Evolutionary conservation across 352 stramenopile species (phyloP).

Genomic region (Blastocystis sp.): DNA sequence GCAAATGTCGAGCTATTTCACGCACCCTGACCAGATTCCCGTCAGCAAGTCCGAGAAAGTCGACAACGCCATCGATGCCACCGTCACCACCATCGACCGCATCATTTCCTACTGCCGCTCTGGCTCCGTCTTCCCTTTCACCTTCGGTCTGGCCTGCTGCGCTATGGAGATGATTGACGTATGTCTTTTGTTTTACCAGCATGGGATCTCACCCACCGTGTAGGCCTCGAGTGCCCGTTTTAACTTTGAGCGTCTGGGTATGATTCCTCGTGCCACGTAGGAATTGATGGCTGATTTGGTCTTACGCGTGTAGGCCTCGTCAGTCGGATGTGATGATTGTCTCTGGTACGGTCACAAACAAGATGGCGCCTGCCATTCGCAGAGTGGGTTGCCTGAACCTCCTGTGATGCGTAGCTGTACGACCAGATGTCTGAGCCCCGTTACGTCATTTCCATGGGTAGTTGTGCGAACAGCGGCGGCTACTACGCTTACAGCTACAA

Average conservation of each 20-base stretch:
- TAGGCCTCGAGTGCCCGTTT: slow-evolving; percentile 78
- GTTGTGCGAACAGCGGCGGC: slow-evolving; percentile 92
- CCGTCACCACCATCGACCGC: slow-evolving; percentile 51
- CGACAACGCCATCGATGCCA: slow-evolving; percentile 40
- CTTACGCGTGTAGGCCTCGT: slow-evolving; percentile 76
- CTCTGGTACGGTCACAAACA: slow-evolving; percentile 96
- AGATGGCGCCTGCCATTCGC: slow-evolving; percentile 95
- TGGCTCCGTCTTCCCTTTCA: slow-evolving; percentile 96
- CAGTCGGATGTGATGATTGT: slow-evolving; percentile 99
- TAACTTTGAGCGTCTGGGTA: slow-evolving; percentile 95
- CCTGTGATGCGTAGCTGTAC: slow-evolving; percentile 79
- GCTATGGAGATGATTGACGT: slow-evolving; percentile 98
- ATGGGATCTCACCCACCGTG: neutral
- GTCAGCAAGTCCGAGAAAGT: slow-evolving; percentile 59
- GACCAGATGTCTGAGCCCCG: slow-evolving; percentile 98
- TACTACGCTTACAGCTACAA: slow-evolving; percentile 97
- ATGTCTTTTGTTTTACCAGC: slow-evolving; percentile 12
- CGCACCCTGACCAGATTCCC: slow-evolving; percentile 65
- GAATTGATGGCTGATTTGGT: slow-evolving; percentile 62
- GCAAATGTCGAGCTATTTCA: slow-evolving; percentile 66
- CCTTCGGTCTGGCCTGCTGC: slow-evolving; percentile 97
- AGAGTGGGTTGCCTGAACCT: slow-evolving; percentile 69
- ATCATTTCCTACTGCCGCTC: slow-evolving; percentile 70
- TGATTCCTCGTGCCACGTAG: slow-evolving; percentile 89
- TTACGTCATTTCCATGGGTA: slow-evolving; percentile 97